Conservation (phyloP, 257 asterid genomes). For the Jacaranda copaia region DNA sequence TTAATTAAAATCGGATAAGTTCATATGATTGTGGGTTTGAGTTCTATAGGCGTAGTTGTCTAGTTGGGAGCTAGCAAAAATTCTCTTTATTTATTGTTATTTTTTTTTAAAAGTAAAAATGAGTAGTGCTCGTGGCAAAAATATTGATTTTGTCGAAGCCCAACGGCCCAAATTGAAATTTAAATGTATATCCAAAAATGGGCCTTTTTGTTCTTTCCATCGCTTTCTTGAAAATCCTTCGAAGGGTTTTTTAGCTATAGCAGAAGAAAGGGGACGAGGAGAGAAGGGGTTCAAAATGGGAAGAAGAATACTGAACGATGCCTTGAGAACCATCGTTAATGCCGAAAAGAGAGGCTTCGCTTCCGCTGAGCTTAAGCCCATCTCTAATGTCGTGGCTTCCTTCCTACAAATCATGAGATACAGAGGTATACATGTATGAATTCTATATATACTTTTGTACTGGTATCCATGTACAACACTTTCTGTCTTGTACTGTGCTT, state of each 20-base stretch:
- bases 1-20: no score
- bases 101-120: no score
- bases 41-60: no score
- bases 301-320: slow-evolving; percentile 85
- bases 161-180: slow-evolving; percentile 27
- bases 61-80: no score
- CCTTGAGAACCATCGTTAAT: slow-evolving; percentile 83
- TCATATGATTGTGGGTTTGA: no score
- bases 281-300: slow-evolving; percentile 59
- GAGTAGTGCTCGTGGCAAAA: no score
- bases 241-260: slow-evolving; percentile 45
- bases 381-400: slow-evolving; percentile 80
- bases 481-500: background rate
- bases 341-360: slow-evolving; percentile 95
- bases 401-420: slow-evolving; percentile 95
- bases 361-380: slow-evolving; percentile 78
- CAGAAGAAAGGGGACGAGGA: slow-evolving; percentile 18
- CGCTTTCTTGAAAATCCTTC: background rate
- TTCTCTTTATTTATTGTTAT: no score
- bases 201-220: slow-evolving; percentile 3
- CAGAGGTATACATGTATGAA: slow-evolving; percentile 55
- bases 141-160: background rate
- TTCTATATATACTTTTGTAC: slow-evolving; percentile 16
- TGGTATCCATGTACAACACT: background rate
- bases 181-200: background rate